Evolutionary conservation across 805 yeast species (phyloP).

Genomic region (Alloascoidea africana): DNA sequence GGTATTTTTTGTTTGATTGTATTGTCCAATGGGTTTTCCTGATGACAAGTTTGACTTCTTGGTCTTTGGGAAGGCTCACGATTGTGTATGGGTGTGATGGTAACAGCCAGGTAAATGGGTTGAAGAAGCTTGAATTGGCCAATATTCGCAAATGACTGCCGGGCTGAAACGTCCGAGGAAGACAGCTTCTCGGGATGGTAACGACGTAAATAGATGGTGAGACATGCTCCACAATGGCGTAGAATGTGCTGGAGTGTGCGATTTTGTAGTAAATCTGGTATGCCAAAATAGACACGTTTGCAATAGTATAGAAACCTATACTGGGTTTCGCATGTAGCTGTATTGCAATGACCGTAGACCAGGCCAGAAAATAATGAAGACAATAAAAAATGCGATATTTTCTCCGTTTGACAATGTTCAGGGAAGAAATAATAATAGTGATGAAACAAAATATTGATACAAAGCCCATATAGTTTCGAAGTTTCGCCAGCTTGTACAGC

Average conservation of each 20-base stretch:
- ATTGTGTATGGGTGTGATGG: constrained; percentile 63
- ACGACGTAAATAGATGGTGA: constrained; percentile 16
- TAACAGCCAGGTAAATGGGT: constrained; percentile 28
- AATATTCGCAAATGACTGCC: constrained; percentile 47
- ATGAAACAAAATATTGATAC: constrained; percentile 21
- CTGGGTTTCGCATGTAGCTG: constrained; percentile 62
- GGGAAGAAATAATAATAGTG: constrained; percentile 27
- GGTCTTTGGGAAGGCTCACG: constrained; percentile 27
- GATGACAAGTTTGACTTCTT: constrained; percentile 27
- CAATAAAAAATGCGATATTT: constrained; percentile 40
- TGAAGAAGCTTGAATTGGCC: constrained; percentile 15
- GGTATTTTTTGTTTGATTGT: constrained; percentile 18
- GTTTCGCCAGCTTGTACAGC: constrained; percentile 19
- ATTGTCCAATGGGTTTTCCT: constrained; percentile 25
- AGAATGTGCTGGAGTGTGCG: constrained; percentile 9
- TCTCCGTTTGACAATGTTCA: constrained; percentile 31
- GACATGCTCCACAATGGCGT: constrained; percentile 7
- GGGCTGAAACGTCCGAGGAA: constrained; percentile 22
- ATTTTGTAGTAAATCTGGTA: constrained; percentile 24
- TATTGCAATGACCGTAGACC: constrained; percentile 27
- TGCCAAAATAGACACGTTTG: constrained; percentile 17
- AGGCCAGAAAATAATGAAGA: constrained; percentile 36
- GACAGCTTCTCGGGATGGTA: constrained; percentile 13
- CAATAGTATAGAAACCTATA: constrained; percentile 23
- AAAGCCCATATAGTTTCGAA: constrained; percentile 38